Percentiles rank a stretch among this genome's conserved stretches.
These are phyloP conservation scores for Sporisorium iseilematis-ciliati DNA, from an alignment of 1,284 basidiomycete genomes.

Conservation along the genomic window DNA sequence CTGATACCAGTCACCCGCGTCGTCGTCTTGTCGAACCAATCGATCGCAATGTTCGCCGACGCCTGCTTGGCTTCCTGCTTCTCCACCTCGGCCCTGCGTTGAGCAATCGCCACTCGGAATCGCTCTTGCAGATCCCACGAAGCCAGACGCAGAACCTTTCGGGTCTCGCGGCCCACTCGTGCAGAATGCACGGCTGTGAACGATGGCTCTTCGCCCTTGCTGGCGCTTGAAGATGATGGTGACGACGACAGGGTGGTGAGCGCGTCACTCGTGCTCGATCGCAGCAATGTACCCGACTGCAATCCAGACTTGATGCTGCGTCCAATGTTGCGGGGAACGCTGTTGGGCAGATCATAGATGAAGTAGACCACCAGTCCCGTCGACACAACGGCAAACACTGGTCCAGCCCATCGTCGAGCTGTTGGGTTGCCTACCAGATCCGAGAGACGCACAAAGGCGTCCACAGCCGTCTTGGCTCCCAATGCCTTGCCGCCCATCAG, in stretches of 20 bases:
- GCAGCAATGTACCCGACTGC: constrained; percentile 24
- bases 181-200: constrained; percentile 80
- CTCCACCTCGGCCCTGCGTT: constrained; percentile 74
- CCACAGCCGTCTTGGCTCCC: constrained; percentile 72
- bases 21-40: constrained; percentile 57
- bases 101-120: constrained; percentile 83
- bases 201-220: constrained; percentile 26
- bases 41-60: constrained; percentile 52
- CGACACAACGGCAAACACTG: constrained; percentile 80
- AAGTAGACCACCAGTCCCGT: constrained; percentile 85
- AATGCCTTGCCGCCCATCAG: constrained; percentile 85
- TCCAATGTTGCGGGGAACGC: constrained; percentile 84
- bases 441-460: constrained; percentile 61
- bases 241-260: constrained; percentile 6
- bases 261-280: constrained; percentile 12
- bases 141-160: constrained; percentile 93
- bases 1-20: constrained; percentile 28
- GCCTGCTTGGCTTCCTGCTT: constrained; percentile 62
- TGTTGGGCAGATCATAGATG: constrained; percentile 86
- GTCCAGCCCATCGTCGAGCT: constrained; percentile 87
- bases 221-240: constrained; percentile 2
- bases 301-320: constrained; percentile 59
- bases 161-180: constrained; percentile 85
- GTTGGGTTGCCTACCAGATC: constrained; percentile 85
- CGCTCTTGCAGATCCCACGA: constrained; percentile 90